Conservation (phyloP, 139 green algal genomes). For the Picochlorum sp. region DNA sequence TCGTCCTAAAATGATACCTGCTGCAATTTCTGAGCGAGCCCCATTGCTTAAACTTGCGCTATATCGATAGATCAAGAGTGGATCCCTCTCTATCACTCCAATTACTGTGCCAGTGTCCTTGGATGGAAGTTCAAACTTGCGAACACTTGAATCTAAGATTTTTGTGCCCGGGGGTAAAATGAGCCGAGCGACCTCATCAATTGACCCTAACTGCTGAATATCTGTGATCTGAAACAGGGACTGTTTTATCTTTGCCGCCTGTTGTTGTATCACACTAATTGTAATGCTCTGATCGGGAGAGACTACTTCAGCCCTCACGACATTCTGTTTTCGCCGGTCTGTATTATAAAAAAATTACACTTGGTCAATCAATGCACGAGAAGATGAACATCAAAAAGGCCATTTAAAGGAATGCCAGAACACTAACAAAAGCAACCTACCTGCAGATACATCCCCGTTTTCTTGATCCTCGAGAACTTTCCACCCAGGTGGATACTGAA, state of each 20-base stretch:
- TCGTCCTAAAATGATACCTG: slow-evolving; percentile 11
- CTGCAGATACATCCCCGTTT: neutral
- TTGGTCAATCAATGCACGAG: neutral
- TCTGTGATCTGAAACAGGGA: slow-evolving; percentile 13
- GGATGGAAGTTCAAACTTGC: slow-evolving; percentile 2
- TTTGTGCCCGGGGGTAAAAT: slow-evolving; percentile 12
- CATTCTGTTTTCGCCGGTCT: slow-evolving; percentile 9
- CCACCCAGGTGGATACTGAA: neutral
- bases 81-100: slow-evolving; percentile 18
- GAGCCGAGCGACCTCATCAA: slow-evolving; percentile 10
- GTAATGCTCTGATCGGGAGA: neutral
- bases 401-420: neutral
- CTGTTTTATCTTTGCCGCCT: slow-evolving; percentile 1
- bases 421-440: neutral
- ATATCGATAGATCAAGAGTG: slow-evolving; percentile 19
- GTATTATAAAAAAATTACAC: neutral
- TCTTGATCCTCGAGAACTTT: neutral
- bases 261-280: slow-evolving; percentile 13
- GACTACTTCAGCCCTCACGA: slow-evolving; percentile 11
- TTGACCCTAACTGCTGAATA: slow-evolving; percentile 16
- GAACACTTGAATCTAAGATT: neutral
- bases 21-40: slow-evolving; percentile 1
- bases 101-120: slow-evolving; percentile 15
- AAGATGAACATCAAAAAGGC: neutral
- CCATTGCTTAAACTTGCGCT: neutral